Conservation (phyloP, 768 basidiomycete species). For the Auricularia cornea region DNA sequence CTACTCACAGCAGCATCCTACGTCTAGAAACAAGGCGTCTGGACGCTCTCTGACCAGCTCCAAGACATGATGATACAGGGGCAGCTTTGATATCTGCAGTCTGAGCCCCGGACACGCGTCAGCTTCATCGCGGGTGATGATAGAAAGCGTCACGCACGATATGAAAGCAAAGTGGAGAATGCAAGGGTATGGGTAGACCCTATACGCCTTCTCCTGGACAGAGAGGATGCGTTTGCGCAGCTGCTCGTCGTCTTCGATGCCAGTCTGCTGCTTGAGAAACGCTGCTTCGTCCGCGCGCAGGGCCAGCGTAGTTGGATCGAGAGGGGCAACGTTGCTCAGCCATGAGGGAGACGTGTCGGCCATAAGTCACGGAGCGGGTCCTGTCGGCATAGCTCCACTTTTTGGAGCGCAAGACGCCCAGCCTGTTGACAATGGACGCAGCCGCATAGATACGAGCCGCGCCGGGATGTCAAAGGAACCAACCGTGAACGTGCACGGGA, state of each 20-base stretch:
- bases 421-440: no score
- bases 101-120: not conserved
- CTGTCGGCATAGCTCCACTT: no score
- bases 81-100: slow-evolving; percentile 7
- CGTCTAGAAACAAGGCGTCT: slow-evolving; percentile 34
- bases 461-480: no score
- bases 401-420: no score
- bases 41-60: slow-evolving; percentile 28
- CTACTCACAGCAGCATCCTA: slow-evolving; percentile 40
- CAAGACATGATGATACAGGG: slow-evolving; percentile 20
- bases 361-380: no score
- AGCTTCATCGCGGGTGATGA: not conserved
- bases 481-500: no score
- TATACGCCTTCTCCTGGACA: slow-evolving; percentile 8
- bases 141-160: not conserved
- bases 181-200: slow-evolving; percentile 6
- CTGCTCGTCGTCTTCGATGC: slow-evolving; percentile 3
- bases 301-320: not conserved
- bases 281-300: slow-evolving; percentile 1
- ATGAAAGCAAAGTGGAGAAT: slow-evolving; percentile 5
- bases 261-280: slow-evolving; percentile 8
- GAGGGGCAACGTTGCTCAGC: no score
- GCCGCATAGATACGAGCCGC: no score
- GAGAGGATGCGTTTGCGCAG: slow-evolving; percentile 2
- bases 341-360: no score